Base-by-base conservation (phyloP, 2,329 filamentous ascomycete genomes). In the Westerdykella sp. region DNA sequence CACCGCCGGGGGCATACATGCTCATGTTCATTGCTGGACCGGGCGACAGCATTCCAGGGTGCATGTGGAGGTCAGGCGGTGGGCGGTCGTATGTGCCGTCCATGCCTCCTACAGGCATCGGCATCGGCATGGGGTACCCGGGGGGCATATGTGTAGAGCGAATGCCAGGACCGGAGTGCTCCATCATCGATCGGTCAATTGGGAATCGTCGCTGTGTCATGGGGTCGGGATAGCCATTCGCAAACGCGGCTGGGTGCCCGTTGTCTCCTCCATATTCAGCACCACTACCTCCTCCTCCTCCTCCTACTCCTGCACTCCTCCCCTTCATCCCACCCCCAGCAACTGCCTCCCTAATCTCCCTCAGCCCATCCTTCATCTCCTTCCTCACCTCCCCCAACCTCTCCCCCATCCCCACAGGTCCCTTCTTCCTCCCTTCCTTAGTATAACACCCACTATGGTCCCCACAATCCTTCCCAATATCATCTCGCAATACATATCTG, bases 381-480 rank as follows among this genome's bases (percentile, higher is more conserved):
- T 36, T 32, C 37, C 31, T 42, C 28, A 40, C 28, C 30, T 31
- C 11, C 31, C 16, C 41, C 18, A 14, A 41, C 37, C 21, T 39
- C 46, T 21, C 44, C 43, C n/a, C 40, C 40, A 23, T 42, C 43
- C 37, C 42, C 47, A 37, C 44, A 16, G 40, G 25, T 1, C 28
- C 43, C n/a, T 39, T 40, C 35, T 18, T 45, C 48, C 7, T 36
- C 13, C 32, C 22, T 6, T 12, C 22, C 5, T 11, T 16, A 12
- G 15, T 42, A 31, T 38, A 44, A 34, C 55, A 56, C 1, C 23
- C 43, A 1, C 42, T 44, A 44, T 60, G 55, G 32, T 60, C 57
- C 0, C 52, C 59, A 32, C 60, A 62, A 38, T 63, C 50, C 15
- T 40, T 49, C 2, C 56, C 57, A n/a, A 60, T 4, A 7, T 58